Base-by-base conservation (phyloP, 2,329 filamentous ascomycete species). In the Fusarium longipes region DNA sequence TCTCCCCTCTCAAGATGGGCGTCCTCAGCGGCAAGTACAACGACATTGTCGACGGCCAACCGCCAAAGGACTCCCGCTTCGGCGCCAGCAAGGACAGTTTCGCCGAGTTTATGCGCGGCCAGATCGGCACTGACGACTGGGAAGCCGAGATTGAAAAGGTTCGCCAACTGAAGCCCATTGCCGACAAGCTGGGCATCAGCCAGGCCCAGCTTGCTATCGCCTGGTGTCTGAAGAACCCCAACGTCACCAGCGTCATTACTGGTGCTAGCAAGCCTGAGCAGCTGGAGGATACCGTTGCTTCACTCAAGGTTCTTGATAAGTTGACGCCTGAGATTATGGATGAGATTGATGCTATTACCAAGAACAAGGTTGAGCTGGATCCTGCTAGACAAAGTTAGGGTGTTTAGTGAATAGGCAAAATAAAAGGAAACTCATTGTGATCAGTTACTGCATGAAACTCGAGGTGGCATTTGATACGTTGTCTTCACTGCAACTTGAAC, bases 21-120 rank as follows among this genome's bases (percentile, higher is more conserved):
- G 77, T 91, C 48, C 77, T 91, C 51, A 87, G 86, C 1, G 89
- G 89, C 30, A 91, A 91, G 77, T 91, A 91, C 78, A 89, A 88
- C 51, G 80, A 82, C 39, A 82, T 82, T 1, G 78, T 88, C 11
- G 76, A 80, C 40, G 75, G 83, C 45, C 59, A 73, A 44, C 82
- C 88, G 20, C 86, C 86, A 7, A 80, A 84, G 43, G 85, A 84
- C 69, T 87, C 83, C 25, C 84, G 86, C 17, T 89, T 86, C 71
- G 85, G 83, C 43, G 85, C 80, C 67, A 86, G 87, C 77, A 82
- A 84, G 62, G 82, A 82, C 51, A 83, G 84, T 70, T 89, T 89
- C 76, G 83, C 84, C 67, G 80, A 83, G 70, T 85, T 83, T 18
- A 82, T 88, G 82, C 67, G 79, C 61, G 82, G 83, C 70, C 77